Evolutionary conservation across 2,329 filamentous ascomycete genomes (phyloP), one percentile per base, ranked within the genome.

Genomic region (Thielaviopsis euricoi): DNA sequence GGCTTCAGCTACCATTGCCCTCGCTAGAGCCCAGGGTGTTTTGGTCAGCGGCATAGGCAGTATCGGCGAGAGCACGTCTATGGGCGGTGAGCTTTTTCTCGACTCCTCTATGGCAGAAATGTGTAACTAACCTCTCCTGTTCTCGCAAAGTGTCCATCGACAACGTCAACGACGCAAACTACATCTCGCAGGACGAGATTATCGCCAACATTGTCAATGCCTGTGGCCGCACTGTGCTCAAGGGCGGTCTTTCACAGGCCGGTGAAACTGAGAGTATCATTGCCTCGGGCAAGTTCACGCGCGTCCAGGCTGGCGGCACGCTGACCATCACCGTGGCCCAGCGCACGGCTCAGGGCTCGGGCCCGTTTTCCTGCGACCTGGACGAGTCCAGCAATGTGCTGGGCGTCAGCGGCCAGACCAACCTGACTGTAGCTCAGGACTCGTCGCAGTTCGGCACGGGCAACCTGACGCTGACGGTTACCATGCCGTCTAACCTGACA

Each of bases 151-250:
- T 58, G 17, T 50, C 48, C 10, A 17, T 58, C n/a, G 40, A 33
- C 21, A 23, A 58, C 25, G 82, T 72, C 80, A 85, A 64, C 77
- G 82, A 85, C 60, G 73, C 80, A 9, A 83, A 80, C 58, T 76
- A 83, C 64, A 85, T 85, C 68, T 74, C 75, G 55, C 77, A 81
- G 58, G 75, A 74, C 19, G 73, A 80, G 70, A 75, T 79, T 62
- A 61, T 64, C 7, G 68, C 71, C 58, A 78, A 78, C 63, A 66
- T 76, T 15, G 79, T 79, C 54, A 80, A 79, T 63, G 73, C 77
- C 59, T 85, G 82, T 65, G 82, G 82, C 50, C 75, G 81, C 61
- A 86, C 81, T 9, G 73, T 82, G 65, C 66, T 59, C 26, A 59
- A 59, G 40, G 58, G 58, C 40, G 58, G 58, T 37, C 26, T 59